phyloP scores from a whole-genome alignment of 352 stramenopile species.

The Nothophytophthora sp. region DNA sequence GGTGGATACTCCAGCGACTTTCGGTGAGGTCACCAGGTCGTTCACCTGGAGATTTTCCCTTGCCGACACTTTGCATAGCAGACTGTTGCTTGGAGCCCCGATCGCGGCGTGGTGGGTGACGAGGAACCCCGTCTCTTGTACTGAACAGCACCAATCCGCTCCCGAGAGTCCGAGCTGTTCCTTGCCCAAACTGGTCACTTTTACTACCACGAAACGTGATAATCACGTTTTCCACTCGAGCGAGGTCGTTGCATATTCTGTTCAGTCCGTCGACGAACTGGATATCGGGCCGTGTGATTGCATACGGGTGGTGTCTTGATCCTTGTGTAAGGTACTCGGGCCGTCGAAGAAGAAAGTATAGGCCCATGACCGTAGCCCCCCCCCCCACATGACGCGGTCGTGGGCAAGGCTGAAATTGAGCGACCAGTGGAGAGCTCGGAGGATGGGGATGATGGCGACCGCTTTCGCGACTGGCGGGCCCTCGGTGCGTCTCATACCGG shows the following conservation, averaged over 20 bases:
- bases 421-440: neutral
- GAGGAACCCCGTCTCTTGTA: slow-evolving; percentile 2
- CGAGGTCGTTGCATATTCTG: neutral
- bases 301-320: neutral
- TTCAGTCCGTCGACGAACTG: neutral
- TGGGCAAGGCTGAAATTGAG: neutral
- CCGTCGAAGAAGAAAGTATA: slow-evolving; percentile 1
- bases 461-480: neutral
- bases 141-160: slow-evolving; percentile 1
- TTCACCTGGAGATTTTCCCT: slow-evolving; percentile 1
- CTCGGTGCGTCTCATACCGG: neutral
- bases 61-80: slow-evolving; percentile 5
- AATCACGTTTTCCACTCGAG: neutral
- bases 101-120: slow-evolving; percentile 1
- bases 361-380: neutral
- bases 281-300: neutral
- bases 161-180: slow-evolving; percentile 1
- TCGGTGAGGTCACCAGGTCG: neutral
- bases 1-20: neutral
- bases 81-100: neutral
- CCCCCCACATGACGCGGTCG: slow-evolving; percentile 5
- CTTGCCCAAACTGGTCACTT: slow-evolving; percentile 4
- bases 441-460: neutral
- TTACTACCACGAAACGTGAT: slow-evolving; percentile 7
- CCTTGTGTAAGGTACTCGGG: neutral